phyloP scores from a whole-genome alignment of 306 rosid genomes.

The Vicia sativa region DNA sequence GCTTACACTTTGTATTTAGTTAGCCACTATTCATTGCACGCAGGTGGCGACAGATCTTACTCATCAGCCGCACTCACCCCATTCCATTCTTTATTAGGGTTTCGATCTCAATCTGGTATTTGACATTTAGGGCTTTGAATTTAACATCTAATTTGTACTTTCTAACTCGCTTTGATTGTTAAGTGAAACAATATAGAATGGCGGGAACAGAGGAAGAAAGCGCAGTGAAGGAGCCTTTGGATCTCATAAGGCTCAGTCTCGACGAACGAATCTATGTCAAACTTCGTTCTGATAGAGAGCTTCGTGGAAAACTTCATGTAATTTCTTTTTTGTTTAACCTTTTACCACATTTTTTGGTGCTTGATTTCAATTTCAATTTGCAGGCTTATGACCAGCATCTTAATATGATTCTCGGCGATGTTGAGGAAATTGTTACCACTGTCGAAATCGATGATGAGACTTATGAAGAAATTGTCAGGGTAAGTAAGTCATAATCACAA shows the following conservation, averaged over 20 bases:
- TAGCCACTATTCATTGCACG: not conserved
- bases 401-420: conserved; percentile 99
- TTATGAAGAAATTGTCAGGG: conserved; percentile 99
- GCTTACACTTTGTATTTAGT: too few relatives aligned
- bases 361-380: conserved; percentile 42
- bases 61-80: not conserved
- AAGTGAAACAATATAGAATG: conserved; percentile 39
- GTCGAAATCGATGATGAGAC: conserved; percentile 98
- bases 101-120: too few relatives aligned
- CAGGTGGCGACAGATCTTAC: not conserved
- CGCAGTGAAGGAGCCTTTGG: conserved; percentile 99
- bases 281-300: conserved; percentile 96
- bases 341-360: conserved; percentile 1
- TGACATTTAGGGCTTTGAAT: too few relatives aligned
- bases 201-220: conserved; percentile 86
- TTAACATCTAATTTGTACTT: too few relatives aligned
- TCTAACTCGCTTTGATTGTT: too few relatives aligned
- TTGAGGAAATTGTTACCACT: conserved; percentile 88
- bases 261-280: conserved; percentile 99
- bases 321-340: conserved; percentile 14
- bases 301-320: conserved; percentile 98
- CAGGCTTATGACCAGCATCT: conserved; percentile 99
- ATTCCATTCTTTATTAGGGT: not conserved
- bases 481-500: conserved; percentile 42
- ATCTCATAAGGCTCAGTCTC: conserved; percentile 95